Evolutionary conservation across 495 filamentous ascomycete genomes (phyloP), one percentile per base, ranked within the genome.

Genomic region (Aspergillus ellipticus): DNA sequence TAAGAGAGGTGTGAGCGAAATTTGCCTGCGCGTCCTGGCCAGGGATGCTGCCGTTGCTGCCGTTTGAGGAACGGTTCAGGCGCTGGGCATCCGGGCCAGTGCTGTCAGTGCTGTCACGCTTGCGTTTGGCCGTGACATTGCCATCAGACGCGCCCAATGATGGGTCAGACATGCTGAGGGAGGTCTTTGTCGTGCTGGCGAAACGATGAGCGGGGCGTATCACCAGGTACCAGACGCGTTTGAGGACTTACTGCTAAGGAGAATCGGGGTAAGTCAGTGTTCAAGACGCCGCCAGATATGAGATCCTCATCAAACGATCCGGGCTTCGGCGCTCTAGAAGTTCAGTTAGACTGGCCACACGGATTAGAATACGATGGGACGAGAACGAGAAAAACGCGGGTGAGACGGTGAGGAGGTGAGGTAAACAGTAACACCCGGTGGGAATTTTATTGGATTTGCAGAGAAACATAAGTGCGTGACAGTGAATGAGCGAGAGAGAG

Each of bases 1-100:
- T 63, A 13, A 75, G 69, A 4, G 68, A 65, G 42, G 56, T 60
- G 31, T 78, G 74, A 8, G 65, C 61, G 45, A 77, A 78, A 61
- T 70, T 74, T 49, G 67, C 55, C 55, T 75, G 72, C 35, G 67
- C 56, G 31, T 76, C 74, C 6, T 61, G 48, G 11, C 65, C 66
- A 4, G 58, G 60, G 48, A 78, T 66, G 59, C 71, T 78, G 57
- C 75, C 75, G 59, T 78, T 77, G 53, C 74, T 78, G 33, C 69
- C 73, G 57, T 75, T 69, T 16, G 73, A 75, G 29, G 75, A 74
- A 47, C 74, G 72, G 51, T 75, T 73, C 46, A 76, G 49, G 20
- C 75, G 74, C 57, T 74, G 73, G 24, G 70, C 50, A 51, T 78
- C 75, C 28, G 74, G 70, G 2, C 75, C 75, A 29, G 68, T 54